A percentile compares a stretch with the other conserved stretches of the same genome.
These are phyloP conservation scores for Massariosphaeria phaeospora DNA, from an alignment of 495 filamentous ascomycete species.

Conservation along the genomic window DNA sequence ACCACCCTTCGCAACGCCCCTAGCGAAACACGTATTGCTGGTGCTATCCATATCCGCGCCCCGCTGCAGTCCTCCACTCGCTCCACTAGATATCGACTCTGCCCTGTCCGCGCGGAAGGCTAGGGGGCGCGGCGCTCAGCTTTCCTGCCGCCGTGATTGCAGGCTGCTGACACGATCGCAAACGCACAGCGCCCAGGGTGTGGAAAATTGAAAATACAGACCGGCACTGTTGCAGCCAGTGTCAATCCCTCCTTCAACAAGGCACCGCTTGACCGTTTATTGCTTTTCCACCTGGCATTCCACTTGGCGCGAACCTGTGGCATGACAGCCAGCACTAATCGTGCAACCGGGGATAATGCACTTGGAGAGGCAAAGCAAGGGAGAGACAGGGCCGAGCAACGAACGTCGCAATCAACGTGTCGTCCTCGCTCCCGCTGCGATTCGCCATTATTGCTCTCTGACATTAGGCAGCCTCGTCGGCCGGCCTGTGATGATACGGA, in stretches of 20 bases:
- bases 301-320: slow-evolving; percentile 17
- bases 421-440: slow-evolving; percentile 15
- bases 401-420: neutral
- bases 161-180: slow-evolving; percentile 4
- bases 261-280: neutral
- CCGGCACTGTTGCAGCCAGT: slow-evolving; percentile 4
- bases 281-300: slow-evolving; percentile 30
- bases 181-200: slow-evolving; percentile 20
- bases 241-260: slow-evolving; percentile 12
- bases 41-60: slow-evolving; percentile 7
- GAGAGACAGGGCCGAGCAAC: neutral
- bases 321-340: slow-evolving; percentile 8
- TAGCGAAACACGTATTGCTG: slow-evolving; percentile 33
- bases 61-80: slow-evolving; percentile 1
- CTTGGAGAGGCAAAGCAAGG: slow-evolving; percentile 13
- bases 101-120: slow-evolving; percentile 1
- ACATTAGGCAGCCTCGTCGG: no score
- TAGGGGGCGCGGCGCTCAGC: slow-evolving; percentile 21
- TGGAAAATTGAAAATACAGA: slow-evolving; percentile 11
- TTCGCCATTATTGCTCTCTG: no score
- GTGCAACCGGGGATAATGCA: slow-evolving; percentile 23
- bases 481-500: no score
- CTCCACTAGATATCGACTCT: neutral
- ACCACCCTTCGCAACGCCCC: slow-evolving; percentile 28
- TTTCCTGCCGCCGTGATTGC: slow-evolving; percentile 14